phyloP scores from a whole-genome alignment of 352 stramenopile genomes.

The Pseudoperonospora humuli region DNA sequence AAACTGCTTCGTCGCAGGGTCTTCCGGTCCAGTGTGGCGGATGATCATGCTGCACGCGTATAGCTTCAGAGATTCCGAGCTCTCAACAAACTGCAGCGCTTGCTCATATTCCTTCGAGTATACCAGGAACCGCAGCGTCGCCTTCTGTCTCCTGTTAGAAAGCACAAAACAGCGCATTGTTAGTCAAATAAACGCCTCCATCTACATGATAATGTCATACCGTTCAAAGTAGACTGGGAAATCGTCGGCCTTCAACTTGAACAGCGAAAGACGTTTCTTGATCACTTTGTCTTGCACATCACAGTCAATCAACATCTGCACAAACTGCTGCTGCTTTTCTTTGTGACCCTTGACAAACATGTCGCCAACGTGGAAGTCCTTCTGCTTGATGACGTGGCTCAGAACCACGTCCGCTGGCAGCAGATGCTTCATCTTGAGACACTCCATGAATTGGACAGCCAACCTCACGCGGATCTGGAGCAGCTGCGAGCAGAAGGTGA shows the following conservation, averaged over 20 bases:
- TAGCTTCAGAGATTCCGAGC: conserved; percentile 19
- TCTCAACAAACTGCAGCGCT: conserved; percentile 30
- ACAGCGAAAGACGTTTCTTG: conserved; percentile 56
- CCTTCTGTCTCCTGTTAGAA: conserved; percentile 27
- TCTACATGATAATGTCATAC: conserved; percentile 12
- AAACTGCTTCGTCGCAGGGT: conserved; percentile 48
- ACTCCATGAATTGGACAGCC: conserved; percentile 43
- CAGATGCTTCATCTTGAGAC: conserved; percentile 33
- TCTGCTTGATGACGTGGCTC: conserved; percentile 32
- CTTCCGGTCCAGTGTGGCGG: conserved; percentile 26
- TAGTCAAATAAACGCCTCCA: not conserved
- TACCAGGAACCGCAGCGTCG: conserved; percentile 50
- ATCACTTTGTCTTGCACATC: conserved; percentile 55
- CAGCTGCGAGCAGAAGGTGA: conserved; percentile 22
- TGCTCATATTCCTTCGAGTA: conserved; percentile 58
- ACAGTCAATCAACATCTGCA: conserved; percentile 43
- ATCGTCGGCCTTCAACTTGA: conserved; percentile 39
- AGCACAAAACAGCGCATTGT: not conserved
- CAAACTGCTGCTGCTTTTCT: conserved; percentile 33
- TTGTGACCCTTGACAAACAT: conserved; percentile 34
- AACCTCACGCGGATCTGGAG: conserved; percentile 20
- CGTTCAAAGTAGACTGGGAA: conserved; percentile 55
- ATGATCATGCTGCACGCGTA: conserved; percentile 58
- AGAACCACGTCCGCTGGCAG: conserved; percentile 36
- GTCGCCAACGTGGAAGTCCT: conserved; percentile 53